Evolutionary conservation across 2,329 filamentous ascomycete species (phyloP), one percentile per base, ranked within the genome.

Genomic region (Zymoseptoria passerinii): DNA sequence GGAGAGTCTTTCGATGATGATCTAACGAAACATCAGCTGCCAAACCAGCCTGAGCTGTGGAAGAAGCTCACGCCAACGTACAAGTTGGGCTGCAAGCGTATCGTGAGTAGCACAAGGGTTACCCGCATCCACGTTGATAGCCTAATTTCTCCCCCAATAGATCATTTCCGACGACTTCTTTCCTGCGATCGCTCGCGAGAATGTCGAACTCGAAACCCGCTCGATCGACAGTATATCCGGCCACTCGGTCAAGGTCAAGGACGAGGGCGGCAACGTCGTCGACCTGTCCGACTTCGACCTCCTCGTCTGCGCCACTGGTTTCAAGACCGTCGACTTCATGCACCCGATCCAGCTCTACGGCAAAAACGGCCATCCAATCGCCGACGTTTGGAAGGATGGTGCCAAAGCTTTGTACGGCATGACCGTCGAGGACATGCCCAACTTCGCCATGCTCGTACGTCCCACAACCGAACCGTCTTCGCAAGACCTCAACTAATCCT

Each of bases 301-400:
- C 18, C 75, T 85, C 13, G 72, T 85, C 23, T 75, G 81, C 7
- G 83, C 83, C 0, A 85, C 82, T 0, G 83, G 83, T 0, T 85
- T 85, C 73, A 74, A 77, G 23, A 80, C 82, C 0, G 76, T 80
- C 0, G 78, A 84, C 51, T 85, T 85, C 69, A 76, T 85, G 74
- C 75, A 80, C 63, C 81, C 81, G 0, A 82, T 85, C 61, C 70
- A 78, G 23, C 73, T 85, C 18, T 75, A 71, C 8, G 82, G 82
- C 5, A 64, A 67, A 0, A 66, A 74, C 16, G 76, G 76, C 1
- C 73, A 73, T 4, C 55, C 75, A 0, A 69, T 84, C 19, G 66
- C 71, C 0, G 75, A 80, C 8, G 74, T 83, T n/a, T 85, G 82
- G 83, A 68, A 71, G n/a, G 68, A 73, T 2, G 81, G 81, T 7